Evolutionary conservation across 2,329 filamentous ascomycete genomes (phyloP).

Genomic region (Aspergillus intermedius): DNA sequence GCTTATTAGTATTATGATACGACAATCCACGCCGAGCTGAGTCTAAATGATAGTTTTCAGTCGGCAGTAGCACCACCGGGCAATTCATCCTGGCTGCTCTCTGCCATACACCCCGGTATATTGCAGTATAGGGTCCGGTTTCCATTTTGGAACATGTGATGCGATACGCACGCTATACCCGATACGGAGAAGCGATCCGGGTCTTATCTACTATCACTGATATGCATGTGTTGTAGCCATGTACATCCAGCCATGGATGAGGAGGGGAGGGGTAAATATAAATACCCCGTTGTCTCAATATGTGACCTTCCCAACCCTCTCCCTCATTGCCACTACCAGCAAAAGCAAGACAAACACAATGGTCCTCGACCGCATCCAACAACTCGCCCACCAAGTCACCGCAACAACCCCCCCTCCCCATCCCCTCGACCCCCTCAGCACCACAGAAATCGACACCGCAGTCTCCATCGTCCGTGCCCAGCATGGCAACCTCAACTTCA

Average conservation of each 20-base stretch:
- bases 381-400: conserved; percentile 56
- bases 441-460: conserved; percentile 64
- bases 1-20: too few relatives aligned
- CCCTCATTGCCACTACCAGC: background rate
- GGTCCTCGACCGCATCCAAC: conserved; percentile 59
- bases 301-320: background rate
- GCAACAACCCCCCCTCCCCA: conserved; percentile 53
- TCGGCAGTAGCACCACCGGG: too few relatives aligned
- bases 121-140: conserved; percentile 13
- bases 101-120: background rate
- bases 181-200: conserved; percentile 55
- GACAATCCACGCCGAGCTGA: too few relatives aligned
- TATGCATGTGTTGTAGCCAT: background rate
- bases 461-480: conserved; percentile 63
- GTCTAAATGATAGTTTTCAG: too few relatives aligned
- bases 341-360: conserved; percentile 28
- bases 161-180: conserved; percentile 33
- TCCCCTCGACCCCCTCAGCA: conserved; percentile 71
- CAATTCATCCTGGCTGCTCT: background rate
- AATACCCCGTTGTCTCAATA: background rate
- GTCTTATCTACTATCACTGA: conserved; percentile 21
- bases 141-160: conserved; percentile 8
- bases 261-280: background rate
- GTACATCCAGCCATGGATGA: background rate
- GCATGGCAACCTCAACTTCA: conserved; percentile 70